phyloP scores from a whole-genome alignment of 1,284 basidiomycete species.

The Marasmius tenuissimus region DNA sequence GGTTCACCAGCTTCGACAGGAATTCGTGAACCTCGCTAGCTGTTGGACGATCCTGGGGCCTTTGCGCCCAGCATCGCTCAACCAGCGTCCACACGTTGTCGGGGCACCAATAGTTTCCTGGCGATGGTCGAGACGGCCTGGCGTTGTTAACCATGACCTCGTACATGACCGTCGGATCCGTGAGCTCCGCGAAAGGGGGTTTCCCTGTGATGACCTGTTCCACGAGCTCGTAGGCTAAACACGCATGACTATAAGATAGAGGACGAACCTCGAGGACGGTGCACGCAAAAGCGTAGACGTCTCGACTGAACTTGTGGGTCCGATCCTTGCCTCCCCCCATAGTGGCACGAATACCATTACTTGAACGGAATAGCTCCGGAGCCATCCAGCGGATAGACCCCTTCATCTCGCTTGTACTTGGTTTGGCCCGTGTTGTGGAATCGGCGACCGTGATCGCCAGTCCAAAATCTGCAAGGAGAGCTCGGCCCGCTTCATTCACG shows the following conservation, averaged over 20 bases:
- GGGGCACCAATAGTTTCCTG: neutral
- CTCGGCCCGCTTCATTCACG: neutral
- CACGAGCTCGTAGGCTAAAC: no score
- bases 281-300: neutral
- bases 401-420: neutral
- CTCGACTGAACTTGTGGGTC: neutral
- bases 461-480: neutral
- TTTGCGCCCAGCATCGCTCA: neutral
- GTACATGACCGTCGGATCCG: no score
- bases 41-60: neutral
- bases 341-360: no score
- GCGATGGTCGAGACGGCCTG: neutral
- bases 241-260: no score
- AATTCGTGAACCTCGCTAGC: neutral
- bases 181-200: no score
- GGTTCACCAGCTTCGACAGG: neutral
- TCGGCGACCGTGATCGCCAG: neutral
- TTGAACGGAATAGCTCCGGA: neutral
- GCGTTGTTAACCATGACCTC: neutral
- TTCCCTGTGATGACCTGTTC: no score
- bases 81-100: neutral
- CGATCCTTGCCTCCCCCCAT: no score
- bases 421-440: neutral
- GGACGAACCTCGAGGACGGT: neutral
- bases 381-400: neutral